Evolutionary conservation across 768 basidiomycete genomes (phyloP).

Genomic region (Russula lepida): DNA sequence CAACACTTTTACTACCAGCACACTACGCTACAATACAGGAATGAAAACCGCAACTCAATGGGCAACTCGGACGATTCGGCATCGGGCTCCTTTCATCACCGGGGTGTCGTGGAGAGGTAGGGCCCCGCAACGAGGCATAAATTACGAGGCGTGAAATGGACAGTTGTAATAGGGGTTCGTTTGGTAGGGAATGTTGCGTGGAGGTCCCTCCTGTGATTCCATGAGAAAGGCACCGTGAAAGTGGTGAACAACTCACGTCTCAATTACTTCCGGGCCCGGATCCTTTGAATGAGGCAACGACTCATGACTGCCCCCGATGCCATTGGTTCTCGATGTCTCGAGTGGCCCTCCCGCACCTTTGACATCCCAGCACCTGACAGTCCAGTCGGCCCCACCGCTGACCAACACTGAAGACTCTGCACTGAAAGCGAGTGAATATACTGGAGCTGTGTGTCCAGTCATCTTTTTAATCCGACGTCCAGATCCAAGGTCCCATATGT

Average conservation of each 20-base stretch:
- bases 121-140: constrained; percentile 82
- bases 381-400: constrained; percentile 90
- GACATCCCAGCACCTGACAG: constrained; percentile 97
- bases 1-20: background rate
- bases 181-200: constrained; percentile 92
- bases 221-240: constrained; percentile 8
- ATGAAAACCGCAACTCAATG: constrained; percentile 3
- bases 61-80: background rate
- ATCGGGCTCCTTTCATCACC: constrained; percentile 1
- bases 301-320: constrained; percentile 28
- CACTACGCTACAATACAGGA: constrained; percentile 1
- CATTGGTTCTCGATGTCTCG: constrained; percentile 51
- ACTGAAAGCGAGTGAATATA: constrained; percentile 87
- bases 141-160: constrained; percentile 93
- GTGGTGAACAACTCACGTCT: constrained; percentile 51
- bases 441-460: constrained; percentile 83
- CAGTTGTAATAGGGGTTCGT: constrained; percentile 84
- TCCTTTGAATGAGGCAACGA: constrained; percentile 19
- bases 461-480: constrained; percentile 93
- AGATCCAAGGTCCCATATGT: constrained; percentile 95
- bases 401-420: constrained; percentile 86
- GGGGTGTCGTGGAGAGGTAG: constrained; percentile 49
- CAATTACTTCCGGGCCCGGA: constrained; percentile 44
- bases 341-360: constrained; percentile 63
- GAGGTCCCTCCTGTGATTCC: constrained; percentile 58